phyloP scores from a whole-genome alignment of 2,329 filamentous ascomycete species.

The Fusarium longipes region DNA sequence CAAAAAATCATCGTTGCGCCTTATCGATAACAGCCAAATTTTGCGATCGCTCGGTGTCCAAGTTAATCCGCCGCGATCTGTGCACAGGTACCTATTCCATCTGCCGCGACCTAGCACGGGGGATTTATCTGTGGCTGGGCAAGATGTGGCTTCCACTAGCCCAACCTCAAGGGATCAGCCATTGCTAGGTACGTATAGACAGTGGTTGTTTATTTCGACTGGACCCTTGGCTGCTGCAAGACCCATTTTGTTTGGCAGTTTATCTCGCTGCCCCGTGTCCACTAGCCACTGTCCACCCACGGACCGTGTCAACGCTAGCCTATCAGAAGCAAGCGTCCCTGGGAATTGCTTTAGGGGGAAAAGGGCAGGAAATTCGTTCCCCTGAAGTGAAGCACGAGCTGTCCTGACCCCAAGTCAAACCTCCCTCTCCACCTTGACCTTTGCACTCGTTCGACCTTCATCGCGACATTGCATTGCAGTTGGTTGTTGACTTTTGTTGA shows the following conservation, averaged over 20 bases:
- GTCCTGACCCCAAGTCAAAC: constrained; percentile 41
- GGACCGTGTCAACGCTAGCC: constrained; percentile 45
- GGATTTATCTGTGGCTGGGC: constrained; percentile 31
- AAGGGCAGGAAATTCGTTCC: constrained; percentile 53
- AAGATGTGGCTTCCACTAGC: constrained; percentile 36
- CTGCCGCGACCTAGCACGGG: constrained; percentile 25
- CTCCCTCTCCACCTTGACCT: constrained; percentile 43
- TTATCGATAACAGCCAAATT: constrained; percentile 52
- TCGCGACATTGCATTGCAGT: constrained; percentile 43
- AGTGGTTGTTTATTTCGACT: constrained; percentile 29
- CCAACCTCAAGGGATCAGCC: constrained; percentile 37
- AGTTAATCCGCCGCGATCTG: constrained; percentile 49
- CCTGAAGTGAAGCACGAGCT: constrained; percentile 50
- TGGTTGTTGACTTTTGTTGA: constrained; percentile 34
- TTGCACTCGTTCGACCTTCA: constrained; percentile 46
- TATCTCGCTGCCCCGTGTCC: constrained; percentile 46
- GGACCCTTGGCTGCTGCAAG: constrained; percentile 31
- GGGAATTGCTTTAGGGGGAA: constrained; percentile 42
- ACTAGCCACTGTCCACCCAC: constrained; percentile 46
- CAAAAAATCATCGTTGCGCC: constrained; percentile 49
- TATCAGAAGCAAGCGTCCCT: constrained; percentile 47
- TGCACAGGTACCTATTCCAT: background rate
- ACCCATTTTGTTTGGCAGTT: constrained; percentile 40
- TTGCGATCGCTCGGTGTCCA: constrained; percentile 49
- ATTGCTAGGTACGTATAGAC: constrained; percentile 6